Percentiles rank a stretch among this genome's conserved stretches.
Evolutionary conservation across 176 grass and related monocot species (phyloP).

Genomic region (Dendrocalamus sinicus): DNA sequence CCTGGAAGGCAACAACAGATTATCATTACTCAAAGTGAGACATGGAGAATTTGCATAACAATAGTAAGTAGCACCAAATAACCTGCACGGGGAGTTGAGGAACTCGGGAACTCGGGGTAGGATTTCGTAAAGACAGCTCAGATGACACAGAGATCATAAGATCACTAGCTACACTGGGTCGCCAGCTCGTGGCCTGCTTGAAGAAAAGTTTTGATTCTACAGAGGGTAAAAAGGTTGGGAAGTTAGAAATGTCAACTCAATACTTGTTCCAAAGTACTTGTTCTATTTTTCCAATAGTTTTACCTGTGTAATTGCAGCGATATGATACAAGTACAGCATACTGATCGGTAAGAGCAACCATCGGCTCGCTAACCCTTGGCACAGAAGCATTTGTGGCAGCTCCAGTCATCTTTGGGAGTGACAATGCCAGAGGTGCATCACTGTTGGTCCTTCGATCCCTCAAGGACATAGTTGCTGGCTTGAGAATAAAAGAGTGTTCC

Average conservation of each 20-base stretch:
- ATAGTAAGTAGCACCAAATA: slow-evolving; percentile 32
- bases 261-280: slow-evolving; percentile 23
- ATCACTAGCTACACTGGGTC: slow-evolving; percentile 76
- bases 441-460: slow-evolving; percentile 53
- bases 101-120: slow-evolving; percentile 60
- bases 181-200: slow-evolving; percentile 90
- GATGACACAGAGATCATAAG: slow-evolving; percentile 90
- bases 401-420: slow-evolving; percentile 44
- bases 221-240: slow-evolving; percentile 33
- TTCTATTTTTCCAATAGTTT: slow-evolving; percentile 34
- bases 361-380: slow-evolving; percentile 53
- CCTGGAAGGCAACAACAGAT: slow-evolving; percentile 56
- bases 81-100: slow-evolving; percentile 94
- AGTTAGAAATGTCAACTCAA: slow-evolving; percentile 41
- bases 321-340: slow-evolving; percentile 93
- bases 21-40: slow-evolving; percentile 12
- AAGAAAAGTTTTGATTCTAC: slow-evolving; percentile 97
- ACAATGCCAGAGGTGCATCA: slow-evolving; percentile 50
- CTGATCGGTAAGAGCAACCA: slow-evolving; percentile 54
- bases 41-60: slow-evolving; percentile 21
- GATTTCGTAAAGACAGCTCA: slow-evolving; percentile 63
- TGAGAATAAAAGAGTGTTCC: slow-evolving; percentile 98
- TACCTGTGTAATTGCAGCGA: slow-evolving; percentile 93
- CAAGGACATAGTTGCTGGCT: slow-evolving; percentile 64
- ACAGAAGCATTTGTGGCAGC: slow-evolving; percentile 46